Evolutionary conservation across 2,329 filamentous ascomycete species (phyloP), one percentile per base, ranked within the genome.

Genomic region (Colletotrichum sp.): DNA sequence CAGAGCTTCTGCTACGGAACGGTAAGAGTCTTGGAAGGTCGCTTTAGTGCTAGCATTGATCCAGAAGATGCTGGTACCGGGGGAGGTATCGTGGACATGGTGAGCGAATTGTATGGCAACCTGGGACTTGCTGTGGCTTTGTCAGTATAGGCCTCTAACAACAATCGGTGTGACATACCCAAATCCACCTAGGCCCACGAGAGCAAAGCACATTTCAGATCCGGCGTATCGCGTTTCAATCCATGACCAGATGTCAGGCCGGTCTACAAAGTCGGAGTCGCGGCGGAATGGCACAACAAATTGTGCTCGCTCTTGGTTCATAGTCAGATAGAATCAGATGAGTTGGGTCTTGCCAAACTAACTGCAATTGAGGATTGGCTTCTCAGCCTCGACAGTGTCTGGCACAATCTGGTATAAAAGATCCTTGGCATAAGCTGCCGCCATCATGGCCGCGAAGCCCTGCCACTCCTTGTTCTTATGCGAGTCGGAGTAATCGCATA

Each of bases 51-150:
- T 73, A 9, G 26, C 76, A 30, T 71, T 18, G 28, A 79, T 39
- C 78, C 76, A 79, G 70, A 79, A 78, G 4, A 79, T 64, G 30
- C 68, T 75, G 12, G 55, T 77, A 2, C 71, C 39, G 15, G 77
- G 69, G 6, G 24, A 64, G 3, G n/a, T 15, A 6, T 24, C 57
- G 49, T 63, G 72, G 36, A 75, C n/a, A 13, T 60, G 24, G 39
- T 79, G 57, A 13, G 79, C 73, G 21, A 71, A 78, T 3, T 76
- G 49, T 32, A 80, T 78, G 12, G 78, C 79, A n/a, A 79, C 32
- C 57, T 80, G 75, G 12, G 78, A 77, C 65, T 80, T 80, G 16
- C 79, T 78, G 12, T 18, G 3, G 15, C 65, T 28, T 21, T 57
- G 60, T 78, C 30, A 78, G 36, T 62, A 6, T 18, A 34, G 44